Evolutionary conservation across 805 yeast genomes (phyloP).

Genomic region (Pichia nanzhaoensis): DNA sequence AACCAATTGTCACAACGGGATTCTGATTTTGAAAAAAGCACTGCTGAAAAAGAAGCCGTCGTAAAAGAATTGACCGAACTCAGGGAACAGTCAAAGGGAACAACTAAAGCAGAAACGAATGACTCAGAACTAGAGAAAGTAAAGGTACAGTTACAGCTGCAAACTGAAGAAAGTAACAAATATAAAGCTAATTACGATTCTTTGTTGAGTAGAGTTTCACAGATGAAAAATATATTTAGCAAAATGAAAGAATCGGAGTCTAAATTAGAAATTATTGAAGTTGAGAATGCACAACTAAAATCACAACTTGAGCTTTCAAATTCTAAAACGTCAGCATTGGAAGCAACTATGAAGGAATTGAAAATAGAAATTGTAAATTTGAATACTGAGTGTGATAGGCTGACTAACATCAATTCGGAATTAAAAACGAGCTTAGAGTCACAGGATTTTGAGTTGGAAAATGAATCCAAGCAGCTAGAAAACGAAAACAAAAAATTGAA

Average conservation of each 20-base stretch:
- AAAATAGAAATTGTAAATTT: slow-evolving; percentile 34
- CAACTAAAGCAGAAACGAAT: not conserved
- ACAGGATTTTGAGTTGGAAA: slow-evolving; percentile 35
- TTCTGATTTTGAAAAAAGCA: not conserved
- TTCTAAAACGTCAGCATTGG: slow-evolving; percentile 1
- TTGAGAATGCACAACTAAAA: slow-evolving; percentile 30
- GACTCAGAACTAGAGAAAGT: not conserved
- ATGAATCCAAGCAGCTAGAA: slow-evolving; percentile 37
- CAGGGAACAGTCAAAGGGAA: not conserved
- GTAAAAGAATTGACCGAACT: not conserved
- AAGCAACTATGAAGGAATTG: slow-evolving; percentile 10
- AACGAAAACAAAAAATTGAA: slow-evolving; percentile 34
- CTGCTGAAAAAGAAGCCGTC: not conserved
- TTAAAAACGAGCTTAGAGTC: slow-evolving; percentile 33
- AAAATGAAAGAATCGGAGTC: slow-evolving; percentile 68
- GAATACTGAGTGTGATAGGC: slow-evolving; percentile 49
- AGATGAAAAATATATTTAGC: slow-evolving; percentile 66
- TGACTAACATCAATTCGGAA: slow-evolving; percentile 34
- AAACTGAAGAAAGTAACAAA: slow-evolving; percentile 48
- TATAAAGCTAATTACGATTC: slow-evolving; percentile 55
- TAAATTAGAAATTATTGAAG: slow-evolving; percentile 38
- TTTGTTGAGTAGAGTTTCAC: slow-evolving; percentile 53
- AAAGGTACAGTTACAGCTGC: not conserved
- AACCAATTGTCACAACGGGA: not conserved
- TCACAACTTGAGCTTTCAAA: slow-evolving; percentile 25